Conservation (phyloP, 2,329 filamentous ascomycete species). For the Lasiodiplodia hormozganensis region DNA sequence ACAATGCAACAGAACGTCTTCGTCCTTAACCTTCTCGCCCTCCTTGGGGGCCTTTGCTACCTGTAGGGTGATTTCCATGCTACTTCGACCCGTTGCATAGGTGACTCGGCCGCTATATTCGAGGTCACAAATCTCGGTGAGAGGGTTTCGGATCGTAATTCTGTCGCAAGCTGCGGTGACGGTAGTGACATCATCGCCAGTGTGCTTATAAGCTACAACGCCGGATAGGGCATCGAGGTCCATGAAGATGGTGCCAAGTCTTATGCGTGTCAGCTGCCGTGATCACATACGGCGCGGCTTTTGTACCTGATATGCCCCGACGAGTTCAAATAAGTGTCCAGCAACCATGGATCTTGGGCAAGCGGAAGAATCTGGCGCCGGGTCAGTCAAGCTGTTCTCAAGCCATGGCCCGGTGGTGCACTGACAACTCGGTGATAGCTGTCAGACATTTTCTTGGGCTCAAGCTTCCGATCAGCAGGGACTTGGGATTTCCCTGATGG, state of each 20-base stretch:
- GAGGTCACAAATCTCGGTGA: slow-evolving; percentile 80
- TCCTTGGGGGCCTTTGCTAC: slow-evolving; percentile 70
- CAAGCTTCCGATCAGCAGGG: slow-evolving; percentile 61
- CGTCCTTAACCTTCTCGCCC: slow-evolving; percentile 62
- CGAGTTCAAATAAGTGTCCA: slow-evolving; percentile 79
- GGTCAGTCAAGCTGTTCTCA: slow-evolving; percentile 35
- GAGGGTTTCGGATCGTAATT: slow-evolving; percentile 72
- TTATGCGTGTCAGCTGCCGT: slow-evolving; percentile 34
- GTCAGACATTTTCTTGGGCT: slow-evolving; percentile 73
- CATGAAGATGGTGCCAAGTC: slow-evolving; percentile 77
- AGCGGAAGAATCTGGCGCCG: slow-evolving; percentile 66
- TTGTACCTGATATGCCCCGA: slow-evolving; percentile 67
- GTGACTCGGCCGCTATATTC: slow-evolving; percentile 73
- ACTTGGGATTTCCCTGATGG: slow-evolving; percentile 43
- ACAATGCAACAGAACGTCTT: slow-evolving; percentile 73
- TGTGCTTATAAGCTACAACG: slow-evolving; percentile 77
- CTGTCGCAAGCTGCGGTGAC: slow-evolving; percentile 70
- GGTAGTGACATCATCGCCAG: slow-evolving; percentile 68
- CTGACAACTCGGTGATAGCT: slow-evolving; percentile 72
- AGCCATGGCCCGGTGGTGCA: slow-evolving; percentile 31
- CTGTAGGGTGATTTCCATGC: slow-evolving; percentile 76
- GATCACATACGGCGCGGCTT: not conserved
- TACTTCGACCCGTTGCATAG: slow-evolving; percentile 75
- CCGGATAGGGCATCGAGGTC: slow-evolving; percentile 80
- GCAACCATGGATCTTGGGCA: slow-evolving; percentile 76